A percentile compares a stretch with the other conserved stretches of the same genome.
phyloP scores from a whole-genome alignment of 352 stramenopile genomes.

The Pythium diclinum region DNA sequence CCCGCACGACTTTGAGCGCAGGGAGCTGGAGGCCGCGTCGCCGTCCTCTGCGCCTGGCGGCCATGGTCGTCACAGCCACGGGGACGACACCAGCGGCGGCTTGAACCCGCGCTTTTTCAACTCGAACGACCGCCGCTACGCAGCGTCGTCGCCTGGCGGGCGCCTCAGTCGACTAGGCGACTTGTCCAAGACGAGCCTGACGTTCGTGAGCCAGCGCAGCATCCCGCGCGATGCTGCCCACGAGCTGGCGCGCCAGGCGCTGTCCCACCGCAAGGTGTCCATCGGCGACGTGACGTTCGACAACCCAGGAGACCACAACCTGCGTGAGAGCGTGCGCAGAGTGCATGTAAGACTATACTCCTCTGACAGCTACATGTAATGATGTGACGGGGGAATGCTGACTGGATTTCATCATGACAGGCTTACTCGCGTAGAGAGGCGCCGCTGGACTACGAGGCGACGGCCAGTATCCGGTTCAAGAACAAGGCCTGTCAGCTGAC shows the following conservation, averaged over 20 bases:
- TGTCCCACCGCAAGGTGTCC: constrained; percentile 65
- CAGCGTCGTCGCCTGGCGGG: constrained; percentile 18
- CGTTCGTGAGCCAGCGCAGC: constrained; percentile 32
- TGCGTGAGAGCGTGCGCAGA: constrained; percentile 78
- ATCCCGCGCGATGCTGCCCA: constrained; percentile 48
- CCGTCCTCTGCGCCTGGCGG: constrained; percentile 5
- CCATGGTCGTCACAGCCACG: constrained; percentile 15
- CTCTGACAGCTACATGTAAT: not conserved
- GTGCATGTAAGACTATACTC: constrained; percentile 39
- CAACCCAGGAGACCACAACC: constrained; percentile 49
- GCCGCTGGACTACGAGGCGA: constrained; percentile 63
- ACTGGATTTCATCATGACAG: constrained; percentile 15
- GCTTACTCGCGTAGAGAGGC: constrained; percentile 75
- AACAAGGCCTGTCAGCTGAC: constrained; percentile 50
- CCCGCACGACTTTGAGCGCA: not conserved
- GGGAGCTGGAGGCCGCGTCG: constrained; percentile 1
- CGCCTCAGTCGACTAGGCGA: constrained; percentile 21
- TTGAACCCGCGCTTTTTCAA: constrained; percentile 12
- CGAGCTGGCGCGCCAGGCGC: constrained; percentile 69
- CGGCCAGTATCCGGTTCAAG: constrained; percentile 41
- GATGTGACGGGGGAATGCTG: not conserved
- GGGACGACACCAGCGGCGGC: not conserved
- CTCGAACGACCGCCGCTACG: constrained; percentile 17
- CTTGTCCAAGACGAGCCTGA: constrained; percentile 24
- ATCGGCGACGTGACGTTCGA: constrained; percentile 76